Evolutionary conservation across 352 stramenopile species (phyloP), one percentile per base, ranked within the genome.

Genomic region (Phytophthora constricta): DNA sequence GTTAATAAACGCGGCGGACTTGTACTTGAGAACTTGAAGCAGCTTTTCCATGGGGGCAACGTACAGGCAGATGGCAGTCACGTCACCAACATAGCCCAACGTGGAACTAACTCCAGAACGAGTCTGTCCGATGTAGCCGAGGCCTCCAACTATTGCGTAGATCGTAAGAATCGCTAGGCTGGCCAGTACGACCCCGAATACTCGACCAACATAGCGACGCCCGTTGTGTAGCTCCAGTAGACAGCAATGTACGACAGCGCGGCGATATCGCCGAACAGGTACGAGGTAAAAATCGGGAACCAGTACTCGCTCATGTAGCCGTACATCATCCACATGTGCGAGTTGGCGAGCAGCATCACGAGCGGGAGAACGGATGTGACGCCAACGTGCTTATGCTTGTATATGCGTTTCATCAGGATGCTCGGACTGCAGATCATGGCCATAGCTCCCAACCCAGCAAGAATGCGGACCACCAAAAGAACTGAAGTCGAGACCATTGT

Each of bases 181-280:
- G 1, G 27, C 41, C 45, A 55, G 16, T 13, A 67, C 49, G 10
- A 71, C 42, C 0, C 28, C 58, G 28, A 79, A 31, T 13, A 80
- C 42, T 3, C 26, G 52, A 3, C 46, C 47, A n/a, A 82, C 62
- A n/a, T 53, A 46, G 1, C 51, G 47, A 14, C 58, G 73, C 17
- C 79, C 68, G 64, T 53, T 22, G 70, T 73, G 67, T 76, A 82
- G 22, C 61, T 65, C 41, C 79, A 86, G 63, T 84, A 88, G 17
- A 86, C 62, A 1, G 64, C 51, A 39, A 86, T 59, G 64, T 84
- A 89, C 17, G 75, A 41, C 37, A 67, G 43, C 3, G 58, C 56
- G 3, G 45, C 60, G 28, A 71, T 31, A 28, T 76, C 71, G 2
- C 68, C 71, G 17, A 72, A 75, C 14, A 76, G 23, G 31, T 72